Percentiles rank a stretch among this genome's conserved stretches.
phyloP scores from a whole-genome alignment of 2,329 filamentous ascomycete species.

The Ceratocystis cacaofunesta region DNA sequence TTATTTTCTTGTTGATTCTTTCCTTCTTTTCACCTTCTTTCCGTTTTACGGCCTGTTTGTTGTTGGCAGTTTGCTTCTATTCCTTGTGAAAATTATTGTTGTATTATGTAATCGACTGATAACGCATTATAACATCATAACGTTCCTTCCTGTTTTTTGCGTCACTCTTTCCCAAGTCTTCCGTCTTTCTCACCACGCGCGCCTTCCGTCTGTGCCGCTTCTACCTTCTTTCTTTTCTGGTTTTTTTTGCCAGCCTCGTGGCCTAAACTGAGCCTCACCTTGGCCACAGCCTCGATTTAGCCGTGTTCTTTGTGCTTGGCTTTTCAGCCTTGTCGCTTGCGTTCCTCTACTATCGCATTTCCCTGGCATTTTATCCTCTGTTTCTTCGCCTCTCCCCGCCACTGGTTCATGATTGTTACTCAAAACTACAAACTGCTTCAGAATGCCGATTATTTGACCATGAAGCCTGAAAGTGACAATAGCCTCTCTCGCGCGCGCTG shows the following conservation, averaged over 20 bases:
- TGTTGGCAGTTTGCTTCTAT: too few species aligned
- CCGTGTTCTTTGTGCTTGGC: neutral
- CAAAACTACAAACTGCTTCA: constrained; percentile 14
- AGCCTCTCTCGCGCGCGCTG: constrained; percentile 23
- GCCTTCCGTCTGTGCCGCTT: neutral
- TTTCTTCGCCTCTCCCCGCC: neutral
- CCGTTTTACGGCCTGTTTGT: too few species aligned
- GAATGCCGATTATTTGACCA: constrained; percentile 12
- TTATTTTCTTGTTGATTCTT: too few species aligned
- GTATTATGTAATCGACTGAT: too few species aligned
- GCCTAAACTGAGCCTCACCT: neutral
- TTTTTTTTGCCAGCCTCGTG: neutral
- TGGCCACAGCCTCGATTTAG: neutral
- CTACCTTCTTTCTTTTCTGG: neutral
- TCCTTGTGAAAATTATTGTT: too few species aligned
- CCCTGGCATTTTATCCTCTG: neutral
- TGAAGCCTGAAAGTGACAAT: constrained; percentile 16
- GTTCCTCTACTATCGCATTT: neutral
- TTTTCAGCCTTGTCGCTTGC: neutral
- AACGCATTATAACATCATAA: too few species aligned
- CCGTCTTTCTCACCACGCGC: too few species aligned
- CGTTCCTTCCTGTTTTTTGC: too few species aligned
- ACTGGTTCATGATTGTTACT: constrained; percentile 7
- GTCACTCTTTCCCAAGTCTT: too few species aligned
- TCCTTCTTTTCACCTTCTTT: too few species aligned